Percentiles rank a stretch among this genome's conserved stretches.
Conservation (phyloP, 495 filamentous ascomycete species). For the Annulohypoxylon bovei region DNA sequence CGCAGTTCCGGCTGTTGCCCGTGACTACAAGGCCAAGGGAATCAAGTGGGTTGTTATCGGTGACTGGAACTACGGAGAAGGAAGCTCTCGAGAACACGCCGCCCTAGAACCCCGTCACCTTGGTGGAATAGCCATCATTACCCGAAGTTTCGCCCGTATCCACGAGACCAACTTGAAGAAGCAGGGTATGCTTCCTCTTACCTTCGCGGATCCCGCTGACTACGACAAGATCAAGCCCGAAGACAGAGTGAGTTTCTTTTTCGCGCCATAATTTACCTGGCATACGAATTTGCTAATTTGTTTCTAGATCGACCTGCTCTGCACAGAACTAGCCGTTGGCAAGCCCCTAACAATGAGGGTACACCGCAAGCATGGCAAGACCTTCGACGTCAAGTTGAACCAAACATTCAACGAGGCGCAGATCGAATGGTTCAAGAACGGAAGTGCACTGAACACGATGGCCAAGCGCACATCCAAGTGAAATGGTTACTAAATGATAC, state of each 20-base stretch:
- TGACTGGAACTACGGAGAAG: slow-evolving; percentile 99
- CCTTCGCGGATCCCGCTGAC: slow-evolving; percentile 92
- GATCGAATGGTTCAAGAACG: slow-evolving; percentile 98
- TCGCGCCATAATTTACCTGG: background rate
- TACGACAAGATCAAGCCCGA: slow-evolving; percentile 96
- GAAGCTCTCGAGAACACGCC: slow-evolving; percentile 95
- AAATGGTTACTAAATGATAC: slow-evolving; percentile 6
- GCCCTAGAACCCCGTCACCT: slow-evolving; percentile 98
- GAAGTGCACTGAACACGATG: slow-evolving; percentile 97
- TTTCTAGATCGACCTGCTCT: slow-evolving; percentile 75
- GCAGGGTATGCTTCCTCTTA: slow-evolving; percentile 99
- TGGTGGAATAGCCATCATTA: slow-evolving; percentile 96
- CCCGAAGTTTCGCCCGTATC: slow-evolving; percentile 95
- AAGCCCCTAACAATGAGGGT: slow-evolving; percentile 93
- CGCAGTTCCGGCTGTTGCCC: slow-evolving; percentile 91
- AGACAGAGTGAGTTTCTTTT: slow-evolving; percentile 68
- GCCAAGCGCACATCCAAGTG: slow-evolving; percentile 67
- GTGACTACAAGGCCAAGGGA: slow-evolving; percentile 98
- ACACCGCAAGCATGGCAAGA: slow-evolving; percentile 82
- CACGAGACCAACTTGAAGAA: slow-evolving; percentile 99
- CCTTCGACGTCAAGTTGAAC: slow-evolving; percentile 82
- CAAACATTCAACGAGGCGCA: slow-evolving; percentile 98
- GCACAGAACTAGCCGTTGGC: slow-evolving; percentile 91
- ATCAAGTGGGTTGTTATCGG: slow-evolving; percentile 98
- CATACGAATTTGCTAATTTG: background rate